Evolutionary conservation across 805 yeast species (phyloP), one percentile per base, ranked within the genome.

Genomic region (Metschnikowia kofuensis): DNA sequence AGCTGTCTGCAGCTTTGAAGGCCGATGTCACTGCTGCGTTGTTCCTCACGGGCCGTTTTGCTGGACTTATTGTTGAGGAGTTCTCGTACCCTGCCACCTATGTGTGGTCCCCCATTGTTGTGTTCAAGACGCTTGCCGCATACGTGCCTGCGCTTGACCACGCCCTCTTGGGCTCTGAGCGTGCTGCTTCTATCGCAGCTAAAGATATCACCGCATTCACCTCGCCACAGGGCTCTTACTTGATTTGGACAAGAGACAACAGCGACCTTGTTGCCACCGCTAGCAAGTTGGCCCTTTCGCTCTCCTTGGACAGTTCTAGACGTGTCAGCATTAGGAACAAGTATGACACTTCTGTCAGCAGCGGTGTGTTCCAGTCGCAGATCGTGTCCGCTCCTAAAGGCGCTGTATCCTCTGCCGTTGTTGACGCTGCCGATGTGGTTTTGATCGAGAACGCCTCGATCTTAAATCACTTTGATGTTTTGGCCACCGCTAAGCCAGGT

Each of bases 341-440:
- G 60, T 89, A 74, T 59, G 96, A 92, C 66, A 90, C 88, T 65
- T 63, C 75, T 35, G 71, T 81, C 13, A 79, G 78, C 44, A 92
- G 91, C 34, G 97, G 97, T 53, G 63, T 80, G 8, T 83, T 84
- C 64, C 88, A 85, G 66, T 78, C 90, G 35, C 87, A 85, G 60
- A 70, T 86, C 44, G 66, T 73, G 28, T 69, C 77, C 7, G 51
- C 63, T 7, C 31, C 50, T 16, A 41, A 39, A 8, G 31, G 40
- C 11, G 37, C 8, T 38, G 51, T 34, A 16, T 44, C 55, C 1
- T 39, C 60, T 10, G 42, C 60, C 15, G 54, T 67, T 28, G 68
- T 85, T 44, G 87, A 83, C 46, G 61, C 76, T 40, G 85, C 92
- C 11, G 84, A 83, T 57, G 73, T 86, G 21, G 78, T 83, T 7